These are phyloP conservation scores for Curvularia verruculosa DNA, from an alignment of 2,329 filamentous ascomycete genomes.

Conservation along the genomic window DNA sequence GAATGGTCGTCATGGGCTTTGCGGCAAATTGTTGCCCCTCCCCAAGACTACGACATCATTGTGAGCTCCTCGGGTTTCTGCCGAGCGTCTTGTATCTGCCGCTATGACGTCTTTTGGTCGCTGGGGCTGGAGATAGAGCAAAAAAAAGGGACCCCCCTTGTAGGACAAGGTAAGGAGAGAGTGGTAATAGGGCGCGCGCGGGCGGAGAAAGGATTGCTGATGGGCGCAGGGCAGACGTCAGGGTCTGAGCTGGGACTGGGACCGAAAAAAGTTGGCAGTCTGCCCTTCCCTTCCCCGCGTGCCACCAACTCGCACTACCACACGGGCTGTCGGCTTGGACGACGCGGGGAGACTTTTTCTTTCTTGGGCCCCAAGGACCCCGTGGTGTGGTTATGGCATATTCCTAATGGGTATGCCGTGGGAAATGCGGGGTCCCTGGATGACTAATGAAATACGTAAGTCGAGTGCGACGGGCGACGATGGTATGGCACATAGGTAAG, in stretches of 20 bases:
- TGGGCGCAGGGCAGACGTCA: constrained; percentile 15
- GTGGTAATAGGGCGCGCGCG: neutral
- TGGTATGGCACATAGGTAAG: neutral
- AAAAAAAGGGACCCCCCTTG: no score
- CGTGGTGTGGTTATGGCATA: neutral
- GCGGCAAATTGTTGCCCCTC: neutral
- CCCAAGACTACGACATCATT: constrained; percentile 11
- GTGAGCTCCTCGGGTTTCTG: neutral
- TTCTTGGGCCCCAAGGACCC: neutral
- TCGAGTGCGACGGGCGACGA: neutral
- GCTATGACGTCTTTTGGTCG: constrained; percentile 10
- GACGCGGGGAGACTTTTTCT: no score
- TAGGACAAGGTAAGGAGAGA: no score
- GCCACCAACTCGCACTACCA: neutral
- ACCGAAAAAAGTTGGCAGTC: constrained; percentile 2
- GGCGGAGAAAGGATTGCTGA: constrained; percentile 4
- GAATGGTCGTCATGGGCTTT: no score
- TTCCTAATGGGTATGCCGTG: no score
- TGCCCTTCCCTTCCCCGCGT: neutral
- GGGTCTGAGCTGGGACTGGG: constrained; percentile 2
- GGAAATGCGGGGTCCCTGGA: no score
- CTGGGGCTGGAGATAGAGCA: neutral
- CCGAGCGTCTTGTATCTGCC: neutral
- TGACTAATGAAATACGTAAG: neutral
- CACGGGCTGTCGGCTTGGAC: neutral